Conservation (phyloP, 23 red algal genomes). For the Pyropia yezoensis region DNA sequence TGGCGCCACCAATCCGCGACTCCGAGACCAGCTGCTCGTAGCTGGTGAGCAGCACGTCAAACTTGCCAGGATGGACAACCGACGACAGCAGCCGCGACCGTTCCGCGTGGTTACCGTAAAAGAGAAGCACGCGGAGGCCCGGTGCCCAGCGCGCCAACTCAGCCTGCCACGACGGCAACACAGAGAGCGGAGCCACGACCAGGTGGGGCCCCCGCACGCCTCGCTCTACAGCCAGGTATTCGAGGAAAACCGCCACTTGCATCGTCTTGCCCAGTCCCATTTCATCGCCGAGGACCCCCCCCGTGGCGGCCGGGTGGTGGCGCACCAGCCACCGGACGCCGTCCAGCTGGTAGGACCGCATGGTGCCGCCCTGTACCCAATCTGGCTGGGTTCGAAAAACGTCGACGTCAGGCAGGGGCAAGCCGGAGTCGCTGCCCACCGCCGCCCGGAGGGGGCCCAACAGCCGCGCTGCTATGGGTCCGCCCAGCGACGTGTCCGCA, state of each 20-base stretch:
- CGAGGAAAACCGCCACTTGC: slow-evolving; percentile 17
- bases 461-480: too few relatives aligned
- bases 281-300: slow-evolving; percentile 35
- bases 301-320: slow-evolving; percentile 4
- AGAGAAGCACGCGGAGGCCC: slow-evolving; percentile 14
- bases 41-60: slow-evolving; percentile 22
- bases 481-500: too few relatives aligned
- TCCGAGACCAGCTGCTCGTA: slow-evolving; percentile 7
- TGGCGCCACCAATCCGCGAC: too few relatives aligned
- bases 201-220: slow-evolving; percentile 6
- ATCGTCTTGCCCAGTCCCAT: slow-evolving; percentile 56
- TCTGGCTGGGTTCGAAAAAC: too few relatives aligned
- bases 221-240: background rate
- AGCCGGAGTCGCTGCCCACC: too few relatives aligned
- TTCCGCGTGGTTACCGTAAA: slow-evolving; percentile 5
- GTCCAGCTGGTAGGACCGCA: slow-evolving; percentile 18
- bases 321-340: slow-evolving; percentile 32
- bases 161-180: slow-evolving; percentile 23
- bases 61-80: background rate
- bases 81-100: background rate
- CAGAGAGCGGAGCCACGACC: slow-evolving; percentile 31
- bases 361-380: background rate
- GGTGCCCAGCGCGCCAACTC: slow-evolving; percentile 35
- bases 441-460: too few relatives aligned
- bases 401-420: too few relatives aligned